Evolutionary conservation across 495 filamentous ascomycete species (phyloP), one percentile per base, ranked within the genome.

Genomic region (Penicillium mononematosum): DNA sequence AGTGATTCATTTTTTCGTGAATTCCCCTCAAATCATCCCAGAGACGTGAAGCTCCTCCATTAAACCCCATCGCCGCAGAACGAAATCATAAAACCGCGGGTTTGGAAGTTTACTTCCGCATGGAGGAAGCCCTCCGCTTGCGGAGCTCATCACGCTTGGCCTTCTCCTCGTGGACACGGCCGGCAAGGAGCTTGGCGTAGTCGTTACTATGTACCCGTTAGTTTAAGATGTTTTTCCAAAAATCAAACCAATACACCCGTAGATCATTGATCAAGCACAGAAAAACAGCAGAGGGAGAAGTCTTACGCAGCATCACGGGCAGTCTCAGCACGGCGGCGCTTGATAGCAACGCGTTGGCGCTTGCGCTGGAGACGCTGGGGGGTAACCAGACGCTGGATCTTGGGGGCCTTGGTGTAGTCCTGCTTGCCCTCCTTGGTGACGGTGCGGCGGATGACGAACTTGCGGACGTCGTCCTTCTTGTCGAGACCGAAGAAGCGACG

Each of bases 381-480:
- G 77, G 94, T 98, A 69, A 98, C 90, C 68, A 98, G 89, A 74
- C 94, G 90, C 84, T 98, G 94, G 81, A 98, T 98, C 81, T 89
- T 90, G 71, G 94, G 93, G 71, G 94, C 94, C 87, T 98, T 98
- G 88, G 93, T 98, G 85, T 98, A 97, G 60, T 92, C 76, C 81
- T 88, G 88, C 86, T 92, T 92, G 83, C 90, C 92, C 84, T 97
- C 93, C 66, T 83, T 85, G 87, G 96, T 96, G 73, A 98, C 87
- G 75, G 96, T 95, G 76, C 94, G 95, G 70, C 94, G 95, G 74
- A 98, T 96, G 75, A 98, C 94, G 84, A 95, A 98, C 80, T 97
- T 96, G 83, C 92, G 82, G 87, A 98, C 94, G 89, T 98, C 94
- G 81, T 98, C 94, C 82, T 97, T 91, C 90, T 97, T 97, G 88